These are phyloP conservation scores for Fonsecaea nubica DNA, from an alignment of 2,329 filamentous ascomycete genomes.

Conservation along the genomic window DNA sequence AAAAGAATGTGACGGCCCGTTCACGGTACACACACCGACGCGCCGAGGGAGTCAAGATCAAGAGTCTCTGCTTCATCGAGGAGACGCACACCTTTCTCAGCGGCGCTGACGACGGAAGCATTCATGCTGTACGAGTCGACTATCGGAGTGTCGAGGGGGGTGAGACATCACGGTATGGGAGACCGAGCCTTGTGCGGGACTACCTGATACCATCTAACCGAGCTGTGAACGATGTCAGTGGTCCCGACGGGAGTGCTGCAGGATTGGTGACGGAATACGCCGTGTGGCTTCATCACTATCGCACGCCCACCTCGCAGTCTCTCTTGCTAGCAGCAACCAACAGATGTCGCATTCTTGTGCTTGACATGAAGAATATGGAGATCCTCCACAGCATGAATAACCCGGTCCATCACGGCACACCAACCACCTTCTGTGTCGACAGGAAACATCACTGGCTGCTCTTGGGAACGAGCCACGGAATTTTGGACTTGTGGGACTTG, in stretches of 20 bases:
- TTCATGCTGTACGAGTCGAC: constrained; percentile 87
- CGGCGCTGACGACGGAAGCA: constrained; percentile 85
- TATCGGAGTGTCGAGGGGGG: constrained; percentile 63
- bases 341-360: constrained; percentile 77
- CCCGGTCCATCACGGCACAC: constrained; percentile 87
- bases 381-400: constrained; percentile 82
- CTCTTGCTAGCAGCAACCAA: constrained; percentile 86
- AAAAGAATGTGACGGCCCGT: constrained; percentile 87
- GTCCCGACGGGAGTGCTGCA: constrained; percentile 72
- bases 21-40: constrained; percentile 87
- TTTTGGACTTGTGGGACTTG: constrained; percentile 93
- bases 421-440: constrained; percentile 90
- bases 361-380: constrained; percentile 87
- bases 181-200: constrained; percentile 75
- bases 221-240: constrained; percentile 74
- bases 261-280: constrained; percentile 69
- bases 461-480: constrained; percentile 88
- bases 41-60: constrained; percentile 71
- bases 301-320: constrained; percentile 75
- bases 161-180: constrained; percentile 74
- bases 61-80: constrained; percentile 87
- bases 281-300: constrained; percentile 92
- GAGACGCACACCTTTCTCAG: constrained; percentile 93
- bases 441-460: constrained; percentile 87
- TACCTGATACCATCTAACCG: constrained; percentile 70